A percentile compares a stretch with the other conserved stretches of the same genome.
Evolutionary conservation across 176 grass and related monocot species (phyloP).

Genomic region (Coix lacrymajobi): DNA sequence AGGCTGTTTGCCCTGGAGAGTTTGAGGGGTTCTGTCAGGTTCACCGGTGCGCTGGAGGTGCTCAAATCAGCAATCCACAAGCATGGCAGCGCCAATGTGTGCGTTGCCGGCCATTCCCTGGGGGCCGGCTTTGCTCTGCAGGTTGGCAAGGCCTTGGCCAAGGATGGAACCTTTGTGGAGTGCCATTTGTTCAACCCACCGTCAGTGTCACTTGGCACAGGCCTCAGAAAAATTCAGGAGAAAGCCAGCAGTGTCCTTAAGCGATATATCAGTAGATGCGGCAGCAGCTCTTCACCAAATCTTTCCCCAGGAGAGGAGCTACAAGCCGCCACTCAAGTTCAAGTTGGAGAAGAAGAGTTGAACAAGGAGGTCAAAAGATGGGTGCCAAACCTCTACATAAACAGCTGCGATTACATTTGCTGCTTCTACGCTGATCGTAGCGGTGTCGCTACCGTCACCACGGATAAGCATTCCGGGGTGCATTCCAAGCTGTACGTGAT

Average conservation of each 20-base stretch:
- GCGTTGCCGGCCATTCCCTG: conserved; percentile 71
- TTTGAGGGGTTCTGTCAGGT: conserved; percentile 76
- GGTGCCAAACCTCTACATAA: conserved; percentile 81
- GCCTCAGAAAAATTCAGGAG: conserved; percentile 52
- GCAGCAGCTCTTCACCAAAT: conserved; percentile 15
- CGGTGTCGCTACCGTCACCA: conserved; percentile 29
- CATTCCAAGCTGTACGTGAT: conserved; percentile 55
- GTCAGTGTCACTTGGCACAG: conserved; percentile 63
- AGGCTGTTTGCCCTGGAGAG: conserved; percentile 57
- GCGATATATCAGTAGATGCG: conserved; percentile 17
- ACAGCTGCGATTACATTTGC: conserved; percentile 74
- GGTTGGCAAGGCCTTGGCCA: conserved; percentile 67
- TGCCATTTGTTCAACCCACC: conserved; percentile 90
- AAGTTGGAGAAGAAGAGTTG: conserved; percentile 29
- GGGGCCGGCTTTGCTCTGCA: conserved; percentile 72
- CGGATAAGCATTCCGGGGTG: conserved; percentile 8
- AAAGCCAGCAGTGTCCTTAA: conserved; percentile 36
- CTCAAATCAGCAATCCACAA: conserved; percentile 45
- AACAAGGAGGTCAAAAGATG: conserved; percentile 70
- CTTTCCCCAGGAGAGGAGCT: conserved; percentile 3
- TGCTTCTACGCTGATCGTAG: conserved; percentile 56
- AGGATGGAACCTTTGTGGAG: conserved; percentile 57
- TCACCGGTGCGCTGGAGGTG: conserved; percentile 52
- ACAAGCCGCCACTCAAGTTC: not conserved
- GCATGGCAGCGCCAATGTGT: conserved; percentile 54